Percentiles rank a stretch among this genome's conserved stretches.
phyloP scores from a whole-genome alignment of 2,329 filamentous ascomycete genomes.

The Cercospora sojina region DNA sequence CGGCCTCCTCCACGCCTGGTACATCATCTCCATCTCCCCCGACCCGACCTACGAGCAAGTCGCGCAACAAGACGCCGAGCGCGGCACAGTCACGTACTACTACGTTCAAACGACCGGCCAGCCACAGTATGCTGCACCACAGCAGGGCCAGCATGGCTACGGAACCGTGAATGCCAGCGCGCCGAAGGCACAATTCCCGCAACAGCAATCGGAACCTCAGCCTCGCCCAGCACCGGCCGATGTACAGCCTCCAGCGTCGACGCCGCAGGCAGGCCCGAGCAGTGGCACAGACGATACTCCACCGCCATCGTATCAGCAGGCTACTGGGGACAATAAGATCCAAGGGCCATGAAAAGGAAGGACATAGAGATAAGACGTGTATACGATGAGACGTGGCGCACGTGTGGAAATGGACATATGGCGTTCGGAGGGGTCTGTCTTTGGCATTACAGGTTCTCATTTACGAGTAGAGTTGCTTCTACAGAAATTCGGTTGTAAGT shows the following conservation, averaged over 20 bases:
- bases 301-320: constrained; percentile 87
- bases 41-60: constrained; percentile 64
- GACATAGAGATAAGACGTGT: background rate
- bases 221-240: constrained; percentile 42
- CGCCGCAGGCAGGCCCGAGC: constrained; percentile 46
- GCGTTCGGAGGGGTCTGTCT: background rate
- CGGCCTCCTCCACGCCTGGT: constrained; percentile 93
- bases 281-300: constrained; percentile 43
- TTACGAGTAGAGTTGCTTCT: background rate
- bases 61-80: constrained; percentile 63
- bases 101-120: constrained; percentile 52
- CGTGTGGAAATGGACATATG: background rate
- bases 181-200: constrained; percentile 44
- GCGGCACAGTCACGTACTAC: constrained; percentile 70
- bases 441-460: background rate
- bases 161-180: constrained; percentile 44
- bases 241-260: constrained; percentile 28
- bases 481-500: constrained; percentile 5
- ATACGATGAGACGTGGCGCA: constrained; percentile 1
- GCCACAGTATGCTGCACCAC: constrained; percentile 28
- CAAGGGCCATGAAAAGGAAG: constrained; percentile 54
- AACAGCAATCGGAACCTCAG: constrained; percentile 11
- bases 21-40: constrained; percentile 90
- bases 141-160: constrained; percentile 34
- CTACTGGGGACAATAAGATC: constrained; percentile 79